These are phyloP conservation scores for Lactarius akahatsu DNA, from an alignment of 768 basidiomycete species.

Conservation along the genomic window DNA sequence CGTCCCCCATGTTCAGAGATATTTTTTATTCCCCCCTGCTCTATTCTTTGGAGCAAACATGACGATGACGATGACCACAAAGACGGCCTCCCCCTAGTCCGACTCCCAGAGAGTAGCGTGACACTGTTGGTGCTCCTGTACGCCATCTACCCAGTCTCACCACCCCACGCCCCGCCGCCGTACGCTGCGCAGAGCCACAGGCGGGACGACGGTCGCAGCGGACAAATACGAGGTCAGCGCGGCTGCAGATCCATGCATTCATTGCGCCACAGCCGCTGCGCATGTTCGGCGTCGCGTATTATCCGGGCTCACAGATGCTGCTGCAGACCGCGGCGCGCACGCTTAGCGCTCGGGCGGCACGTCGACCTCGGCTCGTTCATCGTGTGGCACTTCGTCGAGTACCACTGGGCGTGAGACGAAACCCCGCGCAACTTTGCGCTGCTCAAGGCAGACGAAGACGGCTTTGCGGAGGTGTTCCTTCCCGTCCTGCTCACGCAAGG, in stretches of 20 bases:
- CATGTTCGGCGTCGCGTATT: conserved; percentile 9
- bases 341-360: conserved; percentile 10
- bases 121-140: conserved; percentile 4
- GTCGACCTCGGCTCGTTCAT: conserved; percentile 16
- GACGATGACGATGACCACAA: conserved; percentile 9
- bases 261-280: conserved; percentile 10
- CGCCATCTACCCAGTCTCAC: conserved; percentile 11
- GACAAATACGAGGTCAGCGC: conserved; percentile 9
- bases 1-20: conserved; percentile 22
- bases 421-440: not conserved
- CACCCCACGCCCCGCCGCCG: not conserved
- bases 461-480: conserved; percentile 10
- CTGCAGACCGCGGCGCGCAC: conserved; percentile 7
- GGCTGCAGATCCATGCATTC: not conserved
- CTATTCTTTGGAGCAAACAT: not conserved
- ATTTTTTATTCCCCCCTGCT: conserved; percentile 12
- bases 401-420: not conserved
- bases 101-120: conserved; percentile 3
- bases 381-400: conserved; percentile 11
- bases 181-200: not conserved
- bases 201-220: not conserved
- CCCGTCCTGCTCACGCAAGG: not conserved
- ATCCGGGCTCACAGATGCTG: conserved; percentile 1
- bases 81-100: conserved; percentile 9
- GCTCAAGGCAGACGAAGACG: conserved; percentile 8